phyloP scores from a whole-genome alignment of 2,329 filamentous ascomycete species.

The Xylaria sp. region DNA sequence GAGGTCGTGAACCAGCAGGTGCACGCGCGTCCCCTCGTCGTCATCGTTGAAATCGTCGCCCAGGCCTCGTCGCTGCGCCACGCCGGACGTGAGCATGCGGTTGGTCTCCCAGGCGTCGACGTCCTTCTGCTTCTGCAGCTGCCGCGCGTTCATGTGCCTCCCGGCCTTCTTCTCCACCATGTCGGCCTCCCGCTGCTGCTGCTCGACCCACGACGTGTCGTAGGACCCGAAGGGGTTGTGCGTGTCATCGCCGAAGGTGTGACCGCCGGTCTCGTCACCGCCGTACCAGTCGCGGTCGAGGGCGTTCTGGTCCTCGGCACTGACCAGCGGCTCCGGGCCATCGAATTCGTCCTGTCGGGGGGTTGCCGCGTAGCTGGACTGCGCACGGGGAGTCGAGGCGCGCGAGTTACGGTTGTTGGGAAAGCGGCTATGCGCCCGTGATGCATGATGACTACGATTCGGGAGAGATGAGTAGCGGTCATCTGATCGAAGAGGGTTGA shows the following conservation, averaged over 20 bases:
- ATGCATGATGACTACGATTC: constrained; percentile 45
- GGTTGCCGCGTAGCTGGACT: constrained; percentile 40
- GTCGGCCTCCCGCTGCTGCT: constrained; percentile 71
- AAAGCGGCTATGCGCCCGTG: constrained; percentile 42
- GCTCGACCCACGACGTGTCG: constrained; percentile 70
- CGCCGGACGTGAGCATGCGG: constrained; percentile 94
- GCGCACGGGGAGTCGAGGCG: constrained; percentile 33
- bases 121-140: constrained; percentile 86
- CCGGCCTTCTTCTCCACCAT: constrained; percentile 79
- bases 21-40: constrained; percentile 84
- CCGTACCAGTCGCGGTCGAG: constrained; percentile 93
- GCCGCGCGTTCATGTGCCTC: constrained; percentile 69
- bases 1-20: constrained; percentile 90
- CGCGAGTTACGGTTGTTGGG: constrained; percentile 31
- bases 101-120: constrained; percentile 99
- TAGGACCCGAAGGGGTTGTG: constrained; percentile 88
- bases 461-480: constrained; percentile 60
- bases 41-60: constrained; percentile 85
- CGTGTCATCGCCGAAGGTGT: constrained; percentile 87
- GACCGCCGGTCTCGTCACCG: constrained; percentile 78
- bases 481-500: constrained; percentile 54
- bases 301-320: constrained; percentile 70
- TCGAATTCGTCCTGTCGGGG: constrained; percentile 62
- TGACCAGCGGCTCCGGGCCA: constrained; percentile 61
- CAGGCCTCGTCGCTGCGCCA: constrained; percentile 85